These are phyloP conservation scores for Syzygium oleosum DNA, from an alignment of 345 rosid genomes.

Conservation along the genomic window DNA sequence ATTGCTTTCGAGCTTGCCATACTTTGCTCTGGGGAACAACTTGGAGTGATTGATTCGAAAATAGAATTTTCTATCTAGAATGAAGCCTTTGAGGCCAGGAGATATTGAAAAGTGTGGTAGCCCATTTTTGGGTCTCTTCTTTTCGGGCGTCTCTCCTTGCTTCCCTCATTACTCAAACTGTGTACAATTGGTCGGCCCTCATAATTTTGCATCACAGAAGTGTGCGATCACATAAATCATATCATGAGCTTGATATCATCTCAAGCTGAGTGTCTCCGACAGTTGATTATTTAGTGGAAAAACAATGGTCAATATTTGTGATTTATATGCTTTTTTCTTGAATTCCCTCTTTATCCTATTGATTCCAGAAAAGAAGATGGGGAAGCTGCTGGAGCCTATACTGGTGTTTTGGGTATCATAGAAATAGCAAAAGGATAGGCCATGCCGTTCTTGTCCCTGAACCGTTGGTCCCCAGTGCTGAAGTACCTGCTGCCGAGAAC, in stretches of 20 bases:
- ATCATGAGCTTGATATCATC: slow-evolving; percentile 10
- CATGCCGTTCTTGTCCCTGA: slow-evolving; percentile 82
- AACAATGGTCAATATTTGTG: background rate
- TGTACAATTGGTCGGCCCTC: background rate
- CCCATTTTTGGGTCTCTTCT: background rate
- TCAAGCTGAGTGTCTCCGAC: background rate
- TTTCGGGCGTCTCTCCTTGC: background rate
- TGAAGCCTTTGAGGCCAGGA: background rate
- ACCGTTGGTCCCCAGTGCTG: slow-evolving; percentile 29
- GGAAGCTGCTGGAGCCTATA: slow-evolving; percentile 68
- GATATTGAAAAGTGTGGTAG: background rate
- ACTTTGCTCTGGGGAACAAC: background rate
- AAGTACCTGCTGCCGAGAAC: slow-evolving; percentile 19
- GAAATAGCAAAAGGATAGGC: slow-evolving; percentile 63
- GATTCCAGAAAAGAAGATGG: slow-evolving; percentile 76
- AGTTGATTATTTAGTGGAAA: background rate
- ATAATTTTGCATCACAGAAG: background rate
- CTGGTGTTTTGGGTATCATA: slow-evolving; percentile 78
- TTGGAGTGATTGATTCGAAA: background rate
- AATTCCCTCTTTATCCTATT: slow-evolving; percentile 5
- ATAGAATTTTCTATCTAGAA: background rate
- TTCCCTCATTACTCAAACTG: background rate
- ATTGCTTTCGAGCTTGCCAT: background rate
- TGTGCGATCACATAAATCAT: background rate
- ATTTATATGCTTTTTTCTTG: background rate